Base-by-base conservation (phyloP, 225 moss, liverwort and hornwort genomes). In the Marchantia paleacea region DNA sequence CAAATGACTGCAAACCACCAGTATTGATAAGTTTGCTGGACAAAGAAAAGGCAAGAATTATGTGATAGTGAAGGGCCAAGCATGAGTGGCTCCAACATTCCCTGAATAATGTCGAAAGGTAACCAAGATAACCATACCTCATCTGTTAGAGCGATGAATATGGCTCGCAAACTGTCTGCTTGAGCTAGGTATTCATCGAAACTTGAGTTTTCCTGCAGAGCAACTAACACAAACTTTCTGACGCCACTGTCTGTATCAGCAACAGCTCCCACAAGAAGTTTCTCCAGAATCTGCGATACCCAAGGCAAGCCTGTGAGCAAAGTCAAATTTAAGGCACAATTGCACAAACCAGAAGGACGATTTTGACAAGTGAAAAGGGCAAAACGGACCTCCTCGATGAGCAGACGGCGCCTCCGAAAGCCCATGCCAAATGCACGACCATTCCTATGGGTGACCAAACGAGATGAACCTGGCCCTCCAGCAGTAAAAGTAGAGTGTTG, bases 81-180 rank as follows among this genome's bases (percentile, higher is more conserved):
- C 20, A 58, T 58, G n/a, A n/a, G 39, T 39, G 39, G 39, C 39
- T 39, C 39, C 39, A 39, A 39, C 39, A 39, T 39, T 39, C 39
- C 39, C 14, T 55, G 55, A 8, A 14, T n/a, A n/a, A 52, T 4
- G 6, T 75, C 49, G 48, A 51, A 10, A 64, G 58, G 52, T 54
- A 49, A 25, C 13, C 55, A 73, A 51, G 48, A 72, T 69, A 39
- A 58, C 64, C 51, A 78, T 78, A 97, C 97, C 95, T 99, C 99
- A 81, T 99, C 95, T 71, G 93, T 92, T 55, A 99, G 95, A n/a
- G 95, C 90, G 82, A 99, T 99, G 65, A 99, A 95, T 73, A 99
- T 95, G 64, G 95, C 95, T 70, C 95, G 95, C 78, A 99, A 88
- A 76, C 95, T 95, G 80, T 99, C 99, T 65, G 99, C 99, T 88